Evolutionary conservation across 2,329 filamentous ascomycete genomes (phyloP).

Genomic region (Colletotrichum agaves): DNA sequence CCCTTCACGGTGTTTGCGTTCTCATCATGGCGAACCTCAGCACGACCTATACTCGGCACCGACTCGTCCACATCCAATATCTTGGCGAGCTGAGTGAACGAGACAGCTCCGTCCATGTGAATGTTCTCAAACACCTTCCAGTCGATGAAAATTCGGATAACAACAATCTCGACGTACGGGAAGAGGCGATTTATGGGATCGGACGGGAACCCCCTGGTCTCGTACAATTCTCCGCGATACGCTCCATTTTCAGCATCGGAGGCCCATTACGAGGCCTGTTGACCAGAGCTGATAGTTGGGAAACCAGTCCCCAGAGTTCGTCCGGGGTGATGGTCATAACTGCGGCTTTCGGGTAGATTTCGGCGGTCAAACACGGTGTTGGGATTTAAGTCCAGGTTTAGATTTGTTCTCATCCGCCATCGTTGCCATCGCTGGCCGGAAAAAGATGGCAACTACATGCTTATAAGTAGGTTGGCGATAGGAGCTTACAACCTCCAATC

Average conservation of each 20-base stretch:
- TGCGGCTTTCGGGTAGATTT: neutral
- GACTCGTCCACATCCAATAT: conserved; percentile 42
- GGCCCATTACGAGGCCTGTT: neutral
- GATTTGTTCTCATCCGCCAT: rapidly evolving
- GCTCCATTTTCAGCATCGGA: neutral
- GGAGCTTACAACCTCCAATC: neutral
- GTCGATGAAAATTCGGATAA: conserved; percentile 42
- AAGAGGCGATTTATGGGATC: neutral
- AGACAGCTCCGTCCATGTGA: conserved; percentile 42
- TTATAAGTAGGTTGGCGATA: too few relatives aligned
- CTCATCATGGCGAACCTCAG: rapidly evolving
- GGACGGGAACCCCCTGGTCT: neutral
- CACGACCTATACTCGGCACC: conserved; percentile 41
- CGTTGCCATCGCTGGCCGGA: rapidly evolving
- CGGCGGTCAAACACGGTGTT: rapidly evolving
- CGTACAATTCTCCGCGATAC: neutral
- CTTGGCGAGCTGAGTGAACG: conserved; percentile 44
- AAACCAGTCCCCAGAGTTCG: neutral
- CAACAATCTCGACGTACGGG: neutral
- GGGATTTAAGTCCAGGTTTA: neutral
- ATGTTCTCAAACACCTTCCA: conserved; percentile 48
- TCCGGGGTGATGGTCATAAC: neutral
- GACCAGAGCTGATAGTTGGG: neutral
- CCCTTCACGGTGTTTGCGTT: neutral
- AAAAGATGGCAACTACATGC: too few relatives aligned